Base-by-base conservation (phyloP, 345 rosid species). In the Adansonia digitata region DNA sequence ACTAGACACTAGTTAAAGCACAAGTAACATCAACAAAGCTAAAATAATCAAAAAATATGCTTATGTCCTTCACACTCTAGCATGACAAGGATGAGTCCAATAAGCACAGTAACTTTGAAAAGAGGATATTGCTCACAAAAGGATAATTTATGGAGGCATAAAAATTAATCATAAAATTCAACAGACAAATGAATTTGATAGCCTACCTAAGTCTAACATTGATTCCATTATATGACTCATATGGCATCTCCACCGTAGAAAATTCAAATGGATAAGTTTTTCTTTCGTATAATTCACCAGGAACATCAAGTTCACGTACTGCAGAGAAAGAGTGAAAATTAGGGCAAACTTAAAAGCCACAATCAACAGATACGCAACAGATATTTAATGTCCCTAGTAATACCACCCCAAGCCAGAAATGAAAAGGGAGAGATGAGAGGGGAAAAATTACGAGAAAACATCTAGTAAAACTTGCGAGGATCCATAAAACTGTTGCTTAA, bases 171-270 rank as follows among this genome's bases (percentile, higher is more conserved):
- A 71, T 6, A 71, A 71, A 35, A 52, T 5, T 56, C 71, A 31
- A 43, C 39, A 1, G 34, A 37, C 2, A 74, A 62, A 34, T 51
- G 48, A 49, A 74, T 49, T 34, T 17, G 24, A 64, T 31, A 64
- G 27, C 77, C 51, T 78, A 85, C 88, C 89, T 82, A 62, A 88
- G 86, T 76, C 91, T 78, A 57, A 88, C 87, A 46, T 88, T 88
- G 66, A 85, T 80, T 49, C 91, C 91, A 45, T 78, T 85, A 60
- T 87, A 87, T 4, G 91, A 79, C 75, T 88, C 89, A 64, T 84
- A 75, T 37, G 89, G 91, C 91, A 84, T 85, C 81, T 88, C 91
- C 29, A 85, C 89, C 0, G 83, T 81, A 11, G 91, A 85, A 72
- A 88, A 88, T 64, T 88, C 91, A 69, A 88, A 88, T 17, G 89